Evolutionary conservation across 1,139 yeast species (phyloP).

Genomic region (Petasospora fabianii): DNA sequence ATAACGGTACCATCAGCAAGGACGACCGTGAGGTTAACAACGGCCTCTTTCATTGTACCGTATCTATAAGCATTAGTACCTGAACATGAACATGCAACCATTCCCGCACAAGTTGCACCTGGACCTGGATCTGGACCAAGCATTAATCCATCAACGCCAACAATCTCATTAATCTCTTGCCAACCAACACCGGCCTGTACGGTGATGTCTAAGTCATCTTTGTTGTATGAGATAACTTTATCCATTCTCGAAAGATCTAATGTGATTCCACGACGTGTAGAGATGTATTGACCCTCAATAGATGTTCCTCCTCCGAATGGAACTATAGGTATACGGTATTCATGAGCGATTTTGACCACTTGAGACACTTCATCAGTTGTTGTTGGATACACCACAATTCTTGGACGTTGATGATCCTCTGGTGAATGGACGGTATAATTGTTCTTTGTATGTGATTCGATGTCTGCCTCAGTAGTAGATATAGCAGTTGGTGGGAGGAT

Average conservation of each 20-base stretch:
- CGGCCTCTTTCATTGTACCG: constrained; percentile 76
- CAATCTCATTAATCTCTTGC: constrained; percentile 58
- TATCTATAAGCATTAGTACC: constrained; percentile 73
- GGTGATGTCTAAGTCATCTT: constrained; percentile 57
- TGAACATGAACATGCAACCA: constrained; percentile 70
- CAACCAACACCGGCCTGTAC: constrained; percentile 76
- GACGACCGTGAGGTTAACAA: constrained; percentile 64
- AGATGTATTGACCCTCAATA: constrained; percentile 74
- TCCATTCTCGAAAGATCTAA: constrained; percentile 55
- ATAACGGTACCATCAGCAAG: constrained; percentile 74
- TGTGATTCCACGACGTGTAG: constrained; percentile 54
- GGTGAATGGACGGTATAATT: constrained; percentile 24
- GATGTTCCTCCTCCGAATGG: constrained; percentile 84
- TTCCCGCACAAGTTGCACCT: constrained; percentile 74
- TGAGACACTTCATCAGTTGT: constrained; percentile 63
- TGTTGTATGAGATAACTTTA: constrained; percentile 47
- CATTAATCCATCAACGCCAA: constrained; percentile 41
- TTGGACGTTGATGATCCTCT: constrained; percentile 48
- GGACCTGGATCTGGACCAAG: constrained; percentile 84
- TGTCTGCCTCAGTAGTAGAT: constrained; percentile 16
- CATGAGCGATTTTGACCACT: constrained; percentile 57
- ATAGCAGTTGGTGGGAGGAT: constrained; percentile 17
- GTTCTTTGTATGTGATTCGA: constrained; percentile 22
- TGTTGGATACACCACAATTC: constrained; percentile 56
- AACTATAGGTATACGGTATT: constrained; percentile 63